Evolutionary conservation across 2,329 filamentous ascomycete genomes (phyloP), one percentile per base, ranked within the genome.

Genomic region (Fusarium sp.): DNA sequence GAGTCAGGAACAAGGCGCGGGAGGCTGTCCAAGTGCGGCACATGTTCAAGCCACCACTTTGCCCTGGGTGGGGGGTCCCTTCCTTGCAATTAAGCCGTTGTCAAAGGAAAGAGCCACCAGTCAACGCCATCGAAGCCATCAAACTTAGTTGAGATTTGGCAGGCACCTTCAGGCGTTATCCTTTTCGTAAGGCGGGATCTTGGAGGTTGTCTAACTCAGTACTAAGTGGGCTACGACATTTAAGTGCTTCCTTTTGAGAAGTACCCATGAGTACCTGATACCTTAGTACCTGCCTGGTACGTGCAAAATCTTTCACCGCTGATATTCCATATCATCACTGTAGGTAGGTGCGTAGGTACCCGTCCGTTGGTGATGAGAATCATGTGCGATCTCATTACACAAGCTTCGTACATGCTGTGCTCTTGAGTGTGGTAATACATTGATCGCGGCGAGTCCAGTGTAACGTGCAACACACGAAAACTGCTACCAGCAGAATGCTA

Each of bases 361-460:
- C 26, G 10, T 28, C 26, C 26, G 10, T 28, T 28, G 12, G 26
- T 28, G 26, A 28, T 28, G 26, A 6, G 26, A 28, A 28, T 28
- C 26, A 28, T 28, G 26, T 28, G 26, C 45, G 21, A 28, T 36
- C 50, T 34, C 39, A 48, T 69, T 48, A 24, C 48, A 67, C 61
- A n/a, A 40, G 40, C 56, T 67, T 68, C 65, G 65, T 68, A 69
- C 65, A 62, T 68, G 65, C 24, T 45, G 65, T 68, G 49, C 34
- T 53, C 26, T 57, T 21, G 48, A 49, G 42, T 34, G 36, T 21
- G 36, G 44, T 38, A 38, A 24, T 56, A 51, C 45, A 44, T 67
- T 55, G 28, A 28, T 65, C 43, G 44, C 36, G 28, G 36, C 55
- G 44, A 59, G 48, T 50, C 47, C 39, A 49, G 58, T 59, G 53